These are phyloP conservation scores for Schizopora paradoxa DNA, from an alignment of 1,284 basidiomycete genomes.

Conservation along the genomic window DNA sequence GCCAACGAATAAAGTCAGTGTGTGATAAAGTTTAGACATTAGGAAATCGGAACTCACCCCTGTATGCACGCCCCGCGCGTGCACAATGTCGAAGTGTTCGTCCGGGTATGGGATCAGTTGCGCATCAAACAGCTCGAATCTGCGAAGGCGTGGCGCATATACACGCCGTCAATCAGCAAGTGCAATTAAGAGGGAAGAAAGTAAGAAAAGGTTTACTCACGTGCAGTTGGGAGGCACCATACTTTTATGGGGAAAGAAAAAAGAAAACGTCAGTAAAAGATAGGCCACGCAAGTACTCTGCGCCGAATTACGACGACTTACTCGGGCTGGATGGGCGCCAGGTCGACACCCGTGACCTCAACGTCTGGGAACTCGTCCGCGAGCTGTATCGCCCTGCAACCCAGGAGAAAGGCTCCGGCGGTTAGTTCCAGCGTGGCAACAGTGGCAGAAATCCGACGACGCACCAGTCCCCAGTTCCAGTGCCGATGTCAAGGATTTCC, in stretches of 20 bases:
- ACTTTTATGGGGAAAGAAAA: conserved; percentile 30
- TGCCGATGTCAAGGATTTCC: conserved; percentile 60
- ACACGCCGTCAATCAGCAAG: neutral
- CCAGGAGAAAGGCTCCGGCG: neutral
- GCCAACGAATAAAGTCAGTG: conserved; percentile 4
- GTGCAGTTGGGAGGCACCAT: conserved; percentile 63
- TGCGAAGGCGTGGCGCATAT: conserved; percentile 23
- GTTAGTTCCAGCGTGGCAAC: conserved; percentile 9
- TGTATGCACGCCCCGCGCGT: conserved; percentile 59
- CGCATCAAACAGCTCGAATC: conserved; percentile 63
- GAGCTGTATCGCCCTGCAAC: conserved; percentile 60
- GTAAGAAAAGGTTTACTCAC: conserved; percentile 31
- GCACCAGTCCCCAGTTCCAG: conserved; percentile 56
- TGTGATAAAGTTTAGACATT: conserved; percentile 16
- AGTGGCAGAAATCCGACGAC: conserved; percentile 22
- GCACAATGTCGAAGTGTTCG: conserved; percentile 57
- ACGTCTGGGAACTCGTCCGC: conserved; percentile 64
- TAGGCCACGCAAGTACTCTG: conserved; percentile 7
- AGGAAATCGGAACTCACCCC: conserved; percentile 40
- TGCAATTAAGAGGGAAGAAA: neutral
- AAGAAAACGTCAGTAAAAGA: conserved; percentile 8
- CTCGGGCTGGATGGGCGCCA: conserved; percentile 65
- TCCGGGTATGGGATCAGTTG: conserved; percentile 55
- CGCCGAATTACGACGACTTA: conserved; percentile 28
- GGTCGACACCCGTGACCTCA: conserved; percentile 61